These are phyloP conservation scores for Podaxis sp. DNA, from an alignment of 768 basidiomycete species.

Conservation along the genomic window DNA sequence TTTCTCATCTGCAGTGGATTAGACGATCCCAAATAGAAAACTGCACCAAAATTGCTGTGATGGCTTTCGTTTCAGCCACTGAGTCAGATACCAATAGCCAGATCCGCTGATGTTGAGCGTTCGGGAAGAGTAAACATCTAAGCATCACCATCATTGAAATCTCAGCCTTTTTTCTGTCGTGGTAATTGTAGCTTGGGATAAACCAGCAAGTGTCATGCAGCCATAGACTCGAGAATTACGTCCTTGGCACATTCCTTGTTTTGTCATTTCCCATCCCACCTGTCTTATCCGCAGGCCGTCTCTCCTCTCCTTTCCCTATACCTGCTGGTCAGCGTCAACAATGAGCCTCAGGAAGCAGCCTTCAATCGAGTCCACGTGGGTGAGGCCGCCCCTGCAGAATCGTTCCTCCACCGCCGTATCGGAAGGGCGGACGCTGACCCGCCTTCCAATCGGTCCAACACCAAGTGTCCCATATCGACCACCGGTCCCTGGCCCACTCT, in stretches of 20 bases:
- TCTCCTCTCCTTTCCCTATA: background rate
- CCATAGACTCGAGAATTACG: constrained; percentile 2
- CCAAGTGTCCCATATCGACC: background rate
- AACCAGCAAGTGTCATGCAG: constrained; percentile 5
- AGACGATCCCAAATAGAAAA: background rate
- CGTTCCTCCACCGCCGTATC: background rate
- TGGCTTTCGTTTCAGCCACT: constrained; percentile 10
- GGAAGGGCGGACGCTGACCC: background rate
- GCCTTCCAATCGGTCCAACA: constrained; percentile 6
- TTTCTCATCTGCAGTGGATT: constrained; percentile 7
- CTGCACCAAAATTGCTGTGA: constrained; percentile 2
- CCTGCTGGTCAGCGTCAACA: constrained; percentile 14
- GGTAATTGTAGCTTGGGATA: background rate
- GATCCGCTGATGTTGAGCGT: constrained; percentile 13
- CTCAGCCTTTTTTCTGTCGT: background rate
- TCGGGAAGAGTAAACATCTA: constrained; percentile 1
- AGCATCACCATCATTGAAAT: constrained; percentile 7
- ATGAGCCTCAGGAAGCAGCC: constrained; percentile 12
- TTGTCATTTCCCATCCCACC: constrained; percentile 15
- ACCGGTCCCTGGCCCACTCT: background rate
- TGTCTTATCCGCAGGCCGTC: constrained; percentile 6
- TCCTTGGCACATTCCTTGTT: background rate
- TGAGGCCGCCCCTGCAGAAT: background rate
- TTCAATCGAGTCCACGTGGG: constrained; percentile 7
- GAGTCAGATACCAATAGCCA: constrained; percentile 6